Evolutionary conservation across 2,329 filamentous ascomycete species (phyloP).

Genomic region (Didymella arachidicola): DNA sequence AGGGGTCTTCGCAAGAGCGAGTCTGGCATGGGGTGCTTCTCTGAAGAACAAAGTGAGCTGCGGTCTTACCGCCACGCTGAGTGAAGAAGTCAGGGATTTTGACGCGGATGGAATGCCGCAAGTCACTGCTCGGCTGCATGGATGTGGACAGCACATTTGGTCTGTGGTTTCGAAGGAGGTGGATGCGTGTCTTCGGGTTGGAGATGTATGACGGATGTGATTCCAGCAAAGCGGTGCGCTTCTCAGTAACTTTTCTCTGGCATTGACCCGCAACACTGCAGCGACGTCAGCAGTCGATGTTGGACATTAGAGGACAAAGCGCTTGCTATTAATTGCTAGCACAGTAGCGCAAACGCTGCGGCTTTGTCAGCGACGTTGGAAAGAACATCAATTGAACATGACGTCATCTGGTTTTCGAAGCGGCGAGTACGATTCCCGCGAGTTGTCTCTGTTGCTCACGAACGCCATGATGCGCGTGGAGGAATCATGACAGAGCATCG

Average conservation of each 20-base stretch:
- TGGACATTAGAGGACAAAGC: background rate
- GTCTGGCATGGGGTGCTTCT: conserved; percentile 36
- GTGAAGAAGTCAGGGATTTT: conserved; percentile 25
- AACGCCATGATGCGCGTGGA: background rate
- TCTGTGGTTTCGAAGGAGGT: conserved; percentile 19
- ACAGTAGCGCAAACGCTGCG: background rate
- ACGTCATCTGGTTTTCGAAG: too few species aligned
- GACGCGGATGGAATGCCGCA: conserved; percentile 23
- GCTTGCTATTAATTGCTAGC: background rate
- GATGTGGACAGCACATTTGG: conserved; percentile 29
- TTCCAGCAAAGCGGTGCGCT: background rate
- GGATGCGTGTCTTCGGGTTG: background rate
- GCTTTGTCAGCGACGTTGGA: too few species aligned
- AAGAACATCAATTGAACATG: background rate
- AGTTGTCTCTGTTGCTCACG: background rate
- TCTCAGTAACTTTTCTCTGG: background rate
- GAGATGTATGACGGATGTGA: background rate
- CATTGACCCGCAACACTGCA: background rate
- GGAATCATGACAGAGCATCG: background rate
- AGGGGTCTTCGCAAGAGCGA: conserved; percentile 27
- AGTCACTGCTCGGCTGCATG: conserved; percentile 25
- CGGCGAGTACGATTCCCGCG: background rate
- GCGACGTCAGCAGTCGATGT: too few species aligned
- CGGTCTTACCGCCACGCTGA: conserved; percentile 18
- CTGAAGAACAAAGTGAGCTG: conserved; percentile 35